Percentiles rank a stretch among this genome's conserved stretches.
phyloP scores from a whole-genome alignment of 1,284 basidiomycete genomes.

The Leucoagaricus sp. region DNA sequence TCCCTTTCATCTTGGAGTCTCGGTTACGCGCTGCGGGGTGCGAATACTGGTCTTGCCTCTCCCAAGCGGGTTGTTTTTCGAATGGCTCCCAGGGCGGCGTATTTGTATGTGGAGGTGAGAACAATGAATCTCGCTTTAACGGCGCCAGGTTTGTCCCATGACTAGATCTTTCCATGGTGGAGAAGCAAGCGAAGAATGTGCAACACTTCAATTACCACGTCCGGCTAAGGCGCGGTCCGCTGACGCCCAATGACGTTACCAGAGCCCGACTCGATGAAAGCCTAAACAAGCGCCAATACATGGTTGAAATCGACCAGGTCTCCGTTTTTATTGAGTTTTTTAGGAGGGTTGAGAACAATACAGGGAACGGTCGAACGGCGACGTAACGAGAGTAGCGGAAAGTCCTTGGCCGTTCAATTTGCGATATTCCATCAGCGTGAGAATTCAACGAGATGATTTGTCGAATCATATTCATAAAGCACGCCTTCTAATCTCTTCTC shows the following conservation, averaged over 20 bases:
- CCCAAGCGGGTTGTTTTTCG: conserved; percentile 1
- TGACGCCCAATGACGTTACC: background rate
- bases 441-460: no score
- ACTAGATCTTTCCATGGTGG: conserved; percentile 13
- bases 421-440: no score
- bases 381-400: no score
- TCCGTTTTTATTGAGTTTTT: no score
- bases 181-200: conserved; percentile 13
- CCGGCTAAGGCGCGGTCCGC: conserved; percentile 13
- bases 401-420: no score
- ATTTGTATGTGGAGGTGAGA: conserved; percentile 13
- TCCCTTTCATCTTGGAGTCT: conserved; percentile 11
- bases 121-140: conserved; percentile 3
- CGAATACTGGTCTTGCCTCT: background rate
- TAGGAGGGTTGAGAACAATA: background rate
- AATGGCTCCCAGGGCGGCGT: background rate
- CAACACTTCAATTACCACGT: conserved; percentile 7
- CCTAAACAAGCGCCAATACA: background rate
- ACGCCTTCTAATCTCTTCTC: no score
- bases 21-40: background rate
- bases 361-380: no score
- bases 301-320: no score
- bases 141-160: conserved; percentile 10
- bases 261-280: background rate
- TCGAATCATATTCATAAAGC: no score